Percentiles rank a stretch among this genome's conserved stretches.
Conservation (phyloP, 129 eudicot species). For the Helichrysum umbraculigerum region DNA sequence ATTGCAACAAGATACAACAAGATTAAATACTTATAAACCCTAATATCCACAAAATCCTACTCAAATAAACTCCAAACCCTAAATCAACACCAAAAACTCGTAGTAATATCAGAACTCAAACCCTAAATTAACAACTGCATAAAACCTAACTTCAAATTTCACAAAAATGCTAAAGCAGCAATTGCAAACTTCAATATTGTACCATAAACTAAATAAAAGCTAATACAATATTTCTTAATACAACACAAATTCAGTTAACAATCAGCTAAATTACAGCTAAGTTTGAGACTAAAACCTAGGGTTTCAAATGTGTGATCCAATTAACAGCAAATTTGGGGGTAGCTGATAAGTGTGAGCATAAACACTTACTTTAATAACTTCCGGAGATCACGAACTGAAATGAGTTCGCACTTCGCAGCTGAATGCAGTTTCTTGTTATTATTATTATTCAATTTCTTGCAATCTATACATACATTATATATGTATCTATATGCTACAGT, state of each 20-base stretch:
- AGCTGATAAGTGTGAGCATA: constrained; percentile 28
- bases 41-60: constrained; percentile 15
- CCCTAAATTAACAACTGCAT: constrained; percentile 31
- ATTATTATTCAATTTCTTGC: neutral
- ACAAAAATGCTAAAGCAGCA: constrained; percentile 23
- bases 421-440: constrained; percentile 32
- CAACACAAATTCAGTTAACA: constrained; percentile 2
- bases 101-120: neutral
- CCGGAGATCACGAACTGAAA: constrained; percentile 12
- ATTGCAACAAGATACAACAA: neutral
- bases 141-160: constrained; percentile 22
- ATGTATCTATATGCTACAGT: neutral
- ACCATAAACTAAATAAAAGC: neutral
- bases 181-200: constrained; percentile 18
- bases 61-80: constrained; percentile 15
- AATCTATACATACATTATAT: constrained; percentile 28
- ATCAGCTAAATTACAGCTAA: constrained; percentile 13
- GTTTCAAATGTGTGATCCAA: constrained; percentile 31
- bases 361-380: constrained; percentile 21
- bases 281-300: neutral
- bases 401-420: constrained; percentile 11
- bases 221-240: neutral
- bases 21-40: constrained; percentile 23
- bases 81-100: neutral
- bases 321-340: constrained; percentile 30